phyloP scores from a whole-genome alignment of 2,329 filamentous ascomycete genomes.

The Phialophora tarda region DNA sequence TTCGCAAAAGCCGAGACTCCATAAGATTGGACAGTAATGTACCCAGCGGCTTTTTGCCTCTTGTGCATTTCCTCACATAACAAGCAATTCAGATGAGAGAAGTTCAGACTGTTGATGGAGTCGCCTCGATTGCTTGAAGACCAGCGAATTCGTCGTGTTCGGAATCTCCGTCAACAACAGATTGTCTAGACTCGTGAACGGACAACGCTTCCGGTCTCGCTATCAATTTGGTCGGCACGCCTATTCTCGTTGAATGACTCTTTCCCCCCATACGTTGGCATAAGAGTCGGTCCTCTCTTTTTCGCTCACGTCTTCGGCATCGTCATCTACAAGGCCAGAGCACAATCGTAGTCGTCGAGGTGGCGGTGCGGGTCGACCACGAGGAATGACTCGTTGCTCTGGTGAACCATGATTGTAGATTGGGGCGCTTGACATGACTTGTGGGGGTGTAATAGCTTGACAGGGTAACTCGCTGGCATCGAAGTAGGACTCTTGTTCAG shows the following conservation, averaged over 20 bases:
- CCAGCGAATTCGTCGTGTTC: no score
- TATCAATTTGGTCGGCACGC: neutral
- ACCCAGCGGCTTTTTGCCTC: no score
- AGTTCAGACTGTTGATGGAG: no score
- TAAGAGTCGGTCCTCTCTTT: neutral
- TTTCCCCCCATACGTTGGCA: neutral
- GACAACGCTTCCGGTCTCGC: neutral
- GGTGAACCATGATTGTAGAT: neutral
- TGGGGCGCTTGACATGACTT: neutral
- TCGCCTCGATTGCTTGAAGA: no score
- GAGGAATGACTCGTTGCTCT: neutral
- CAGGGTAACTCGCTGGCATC: neutral
- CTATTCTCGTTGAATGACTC: neutral
- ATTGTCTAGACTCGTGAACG: neutral
- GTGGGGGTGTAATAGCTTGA: neutral
- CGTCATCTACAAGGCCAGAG: neutral
- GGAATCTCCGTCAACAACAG: no score
- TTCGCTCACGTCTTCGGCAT: neutral
- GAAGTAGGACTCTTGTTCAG: no score
- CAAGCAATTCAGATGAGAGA: no score
- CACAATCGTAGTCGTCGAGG: neutral
- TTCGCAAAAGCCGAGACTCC: no score
- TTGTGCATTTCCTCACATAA: no score
- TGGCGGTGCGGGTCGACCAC: neutral
- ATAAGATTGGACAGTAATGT: no score